phyloP scores from a whole-genome alignment of 176 grass and related monocot species.

The Bothriochloa decipiens region DNA sequence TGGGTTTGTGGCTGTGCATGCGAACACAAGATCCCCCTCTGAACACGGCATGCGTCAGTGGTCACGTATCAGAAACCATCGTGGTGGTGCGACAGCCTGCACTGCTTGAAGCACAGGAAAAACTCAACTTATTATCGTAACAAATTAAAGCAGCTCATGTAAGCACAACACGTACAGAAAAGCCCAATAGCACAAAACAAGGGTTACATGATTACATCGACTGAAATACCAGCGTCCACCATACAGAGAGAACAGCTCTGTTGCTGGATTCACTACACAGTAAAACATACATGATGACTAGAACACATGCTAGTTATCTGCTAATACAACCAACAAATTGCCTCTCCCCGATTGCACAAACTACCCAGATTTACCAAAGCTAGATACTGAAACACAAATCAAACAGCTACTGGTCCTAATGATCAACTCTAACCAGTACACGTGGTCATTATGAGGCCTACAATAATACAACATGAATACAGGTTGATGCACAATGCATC shows the following conservation, averaged over 20 bases:
- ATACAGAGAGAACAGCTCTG: neutral
- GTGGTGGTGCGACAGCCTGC: neutral
- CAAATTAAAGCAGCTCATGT: neutral
- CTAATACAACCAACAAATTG: constrained; percentile 29
- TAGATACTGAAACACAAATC: neutral
- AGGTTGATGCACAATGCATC: constrained; percentile 14
- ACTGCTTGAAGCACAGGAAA: neutral
- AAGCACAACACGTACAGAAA: neutral
- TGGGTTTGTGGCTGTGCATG: neutral
- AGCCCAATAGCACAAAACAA: neutral
- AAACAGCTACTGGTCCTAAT: constrained; percentile 30
- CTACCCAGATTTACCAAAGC: constrained; percentile 1
- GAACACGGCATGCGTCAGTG: constrained; percentile 29
- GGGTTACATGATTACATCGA: constrained; percentile 13
- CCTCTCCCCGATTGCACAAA: constrained; percentile 27
- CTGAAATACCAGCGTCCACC: neutral
- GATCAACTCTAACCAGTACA: constrained; percentile 31
- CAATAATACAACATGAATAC: constrained; percentile 46
- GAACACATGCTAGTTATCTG: neutral
- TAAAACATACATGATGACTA: neutral
- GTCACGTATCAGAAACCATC: neutral
- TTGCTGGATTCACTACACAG: neutral
- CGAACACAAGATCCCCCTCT: neutral
- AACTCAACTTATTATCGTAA: neutral
- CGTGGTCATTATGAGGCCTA: constrained; percentile 30